Evolutionary conservation across 306 rosid species (phyloP), one percentile per base, ranked within the genome.

Genomic region (Elaeagnus macrophylla): DNA sequence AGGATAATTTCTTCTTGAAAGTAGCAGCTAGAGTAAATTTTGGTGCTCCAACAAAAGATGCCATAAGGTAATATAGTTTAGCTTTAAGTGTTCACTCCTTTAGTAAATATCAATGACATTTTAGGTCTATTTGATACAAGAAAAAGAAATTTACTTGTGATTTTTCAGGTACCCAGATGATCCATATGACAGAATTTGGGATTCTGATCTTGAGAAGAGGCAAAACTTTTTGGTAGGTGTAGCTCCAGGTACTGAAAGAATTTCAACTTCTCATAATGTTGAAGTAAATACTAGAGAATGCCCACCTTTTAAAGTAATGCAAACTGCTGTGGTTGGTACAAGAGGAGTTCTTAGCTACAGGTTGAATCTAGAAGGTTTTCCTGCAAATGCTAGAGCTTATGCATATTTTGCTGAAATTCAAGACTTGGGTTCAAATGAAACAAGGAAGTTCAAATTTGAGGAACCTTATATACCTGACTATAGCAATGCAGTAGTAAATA

Each of bases 11-110:
- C 75, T 84, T 80, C 93, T 69, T 91, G 72, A 67, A 77, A 75
- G 95, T 87, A 0, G 83, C 96, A n/a, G 93, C 96, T 68, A 84
- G 99, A 61, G 72, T 87, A 10, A 91, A 91, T 59, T 91, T 91
- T 67, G 99, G 99, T 65, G 96, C 99, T 63, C 38, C 74, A 7
- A 80, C 71, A 48, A 83, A 68, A 57, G 85, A 91, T 67, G 70
- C 64, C 48, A 59, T 91, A 71, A 82, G 96, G 94, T 86, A 68
- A 54, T 40, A 0, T 11, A 19, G 9, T 18, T 32, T 32, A 19
- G 13, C 46, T 41, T 40, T 13, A 41, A 41, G 1, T 7, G 46
- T 41, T 41, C 46, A 41, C 13, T 9, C 46, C n/a, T 41, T 10
- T 13, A 7, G 11, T 13, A 25, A 25, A 25, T 25, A 25, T 25